Percentiles rank a stretch among this genome's conserved stretches.
Conservation (phyloP, 2,329 filamentous ascomycete genomes). For the Sclerotinia subarctica region DNA sequence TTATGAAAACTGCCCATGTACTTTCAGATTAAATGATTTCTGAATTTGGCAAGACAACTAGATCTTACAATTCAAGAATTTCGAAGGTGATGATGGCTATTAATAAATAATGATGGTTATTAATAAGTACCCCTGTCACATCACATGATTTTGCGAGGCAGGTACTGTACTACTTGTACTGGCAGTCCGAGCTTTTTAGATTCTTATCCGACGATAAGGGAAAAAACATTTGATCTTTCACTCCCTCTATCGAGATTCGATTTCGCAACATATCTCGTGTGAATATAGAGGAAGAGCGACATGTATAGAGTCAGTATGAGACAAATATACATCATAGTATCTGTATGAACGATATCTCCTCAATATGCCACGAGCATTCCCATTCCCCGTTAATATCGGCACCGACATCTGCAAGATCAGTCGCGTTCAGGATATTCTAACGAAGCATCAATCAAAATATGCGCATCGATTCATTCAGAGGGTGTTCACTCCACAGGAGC, state of each 20-base stretch:
- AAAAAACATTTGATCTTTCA: not conserved
- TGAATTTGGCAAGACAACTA: too few relatives aligned
- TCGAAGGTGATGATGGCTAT: not conserved
- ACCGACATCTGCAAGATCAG: conserved; percentile 73
- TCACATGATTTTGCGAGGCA: not conserved
- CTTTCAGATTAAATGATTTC: not conserved
- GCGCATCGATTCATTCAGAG: conserved; percentile 23
- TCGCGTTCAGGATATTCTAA: conserved; percentile 49
- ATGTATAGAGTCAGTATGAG: conserved; percentile 1
- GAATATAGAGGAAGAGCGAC: not conserved
- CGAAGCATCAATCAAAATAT: not conserved
- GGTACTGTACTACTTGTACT: not conserved
- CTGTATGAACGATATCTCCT: conserved; percentile 9
- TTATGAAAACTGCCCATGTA: not conserved
- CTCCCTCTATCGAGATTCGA: not conserved
- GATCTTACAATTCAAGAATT: not conserved
- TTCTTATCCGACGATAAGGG: not conserved
- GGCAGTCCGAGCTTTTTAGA: not conserved
- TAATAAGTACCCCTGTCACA: too few relatives aligned
- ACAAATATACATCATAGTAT: not conserved
- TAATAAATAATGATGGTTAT: too few relatives aligned
- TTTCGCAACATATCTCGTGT: not conserved
- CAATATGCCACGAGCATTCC: conserved; percentile 48
- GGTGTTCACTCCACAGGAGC: conserved; percentile 23
- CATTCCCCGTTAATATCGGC: conserved; percentile 65